Evolutionary conservation across 192 early-diverging fungal species (phyloP), one percentile per base, ranked within the genome.

Genomic region (Podila epicladia): DNA sequence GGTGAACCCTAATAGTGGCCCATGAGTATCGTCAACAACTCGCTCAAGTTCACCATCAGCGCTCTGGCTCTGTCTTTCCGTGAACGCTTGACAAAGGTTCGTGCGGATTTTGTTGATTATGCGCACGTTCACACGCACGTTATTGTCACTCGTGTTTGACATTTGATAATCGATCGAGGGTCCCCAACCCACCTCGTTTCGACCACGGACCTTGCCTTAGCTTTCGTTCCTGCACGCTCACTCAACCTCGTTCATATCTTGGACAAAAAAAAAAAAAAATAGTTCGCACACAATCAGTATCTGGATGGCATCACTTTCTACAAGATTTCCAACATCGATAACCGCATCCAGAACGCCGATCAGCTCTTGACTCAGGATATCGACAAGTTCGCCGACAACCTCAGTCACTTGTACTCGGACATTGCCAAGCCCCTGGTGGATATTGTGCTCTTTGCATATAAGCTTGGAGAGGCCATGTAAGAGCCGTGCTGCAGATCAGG

Each of bases 271-370:
- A n/a, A 41, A 11, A 41, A 11, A 41, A 20, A 26, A 45, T 76
- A 89, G 83, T 76, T 86, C 66, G 86, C 88, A 35, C 93, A 95
- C 62, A 84, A 89, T 45, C 84, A 90, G 74, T 95, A 95, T 70
- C 72, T 94, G 38, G 80, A 83, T 63, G 92, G 90, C 57, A 93
- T 93, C 80, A 92, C 91, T 5, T 95, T 94, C 70, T 95, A 94
- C 86, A 94, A 95, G 74, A 89, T 94, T 31, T 90, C 91, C 33
- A 94, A 94, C 82, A 84, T 95, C 31, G 94, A 95, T 69, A 91
- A 94, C 58, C 83, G 94, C 45, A 87, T 93, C 68, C 89, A 92
- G 63, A 93, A 93, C 69, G 87, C 90, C 0, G 93, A 94, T 83
- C 93, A 94, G 73, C 71, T 89, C 17, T 62, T 91, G 49, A 89